phyloP scores from a whole-genome alignment of 1,284 basidiomycete genomes.

The Pyrrhoderma lamaoense region DNA sequence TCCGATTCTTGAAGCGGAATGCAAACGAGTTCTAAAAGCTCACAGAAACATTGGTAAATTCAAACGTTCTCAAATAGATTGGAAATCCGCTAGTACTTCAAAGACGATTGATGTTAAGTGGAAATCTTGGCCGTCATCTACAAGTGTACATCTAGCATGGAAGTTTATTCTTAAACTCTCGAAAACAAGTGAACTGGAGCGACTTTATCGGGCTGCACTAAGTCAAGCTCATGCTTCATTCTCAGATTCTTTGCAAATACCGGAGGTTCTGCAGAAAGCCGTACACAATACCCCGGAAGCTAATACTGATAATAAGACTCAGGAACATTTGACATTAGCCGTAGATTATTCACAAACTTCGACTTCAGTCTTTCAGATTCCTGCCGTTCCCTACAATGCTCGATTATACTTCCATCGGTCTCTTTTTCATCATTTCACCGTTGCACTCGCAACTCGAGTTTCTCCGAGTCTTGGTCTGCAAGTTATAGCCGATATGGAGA shows the following conservation, averaged over 20 bases:
- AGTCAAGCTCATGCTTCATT: background rate
- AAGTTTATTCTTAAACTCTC: conserved; percentile 15
- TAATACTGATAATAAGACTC: background rate
- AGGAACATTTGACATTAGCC: background rate
- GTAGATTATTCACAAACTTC: background rate
- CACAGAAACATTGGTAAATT: background rate
- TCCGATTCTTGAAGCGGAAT: conserved; percentile 5
- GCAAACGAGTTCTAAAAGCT: conserved; percentile 2
- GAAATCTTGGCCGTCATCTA: conserved; percentile 16
- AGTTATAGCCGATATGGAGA: conserved; percentile 13
- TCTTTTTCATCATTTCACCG: conserved; percentile 13
- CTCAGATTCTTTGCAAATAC: background rate
- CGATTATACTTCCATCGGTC: too few species aligned
- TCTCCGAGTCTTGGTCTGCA: conserved; percentile 1
- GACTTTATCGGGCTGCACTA: conserved; percentile 1
- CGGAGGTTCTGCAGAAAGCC: background rate
- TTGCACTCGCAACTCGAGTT: conserved; percentile 14
- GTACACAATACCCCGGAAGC: background rate
- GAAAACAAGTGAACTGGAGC: conserved; percentile 3
- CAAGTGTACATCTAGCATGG: conserved; percentile 7
- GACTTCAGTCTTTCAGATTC: background rate
- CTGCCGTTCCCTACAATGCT: background rate
- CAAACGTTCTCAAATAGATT: too few species aligned
- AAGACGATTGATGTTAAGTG: background rate
- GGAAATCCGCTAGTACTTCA: too few species aligned